Evolutionary conservation across 208 protist species (phyloP).

Genomic region (Chromosphaera perkinsii): DNA sequence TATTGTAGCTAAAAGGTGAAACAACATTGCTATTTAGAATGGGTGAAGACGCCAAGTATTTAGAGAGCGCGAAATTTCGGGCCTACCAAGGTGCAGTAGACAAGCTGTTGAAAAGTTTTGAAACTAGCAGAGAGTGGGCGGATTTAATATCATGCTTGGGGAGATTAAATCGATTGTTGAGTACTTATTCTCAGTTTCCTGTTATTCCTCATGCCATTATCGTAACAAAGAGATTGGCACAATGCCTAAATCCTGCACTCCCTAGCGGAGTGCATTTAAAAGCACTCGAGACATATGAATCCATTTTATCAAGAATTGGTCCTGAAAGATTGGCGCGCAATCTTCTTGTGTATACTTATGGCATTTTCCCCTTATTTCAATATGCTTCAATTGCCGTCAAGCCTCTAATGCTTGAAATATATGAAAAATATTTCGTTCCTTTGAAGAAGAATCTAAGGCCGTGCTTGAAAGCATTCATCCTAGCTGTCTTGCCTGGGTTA

Average conservation of each 20-base stretch:
- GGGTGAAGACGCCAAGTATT: no score
- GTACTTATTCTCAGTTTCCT: conserved; percentile 1
- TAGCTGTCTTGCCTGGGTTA: conserved; percentile 25
- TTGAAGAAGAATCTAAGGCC: background rate
- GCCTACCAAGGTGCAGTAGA: no score
- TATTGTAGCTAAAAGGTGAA: no score
- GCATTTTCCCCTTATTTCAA: conserved; percentile 21
- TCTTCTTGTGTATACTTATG: conserved; percentile 12
- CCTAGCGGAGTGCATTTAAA: conserved; percentile 34
- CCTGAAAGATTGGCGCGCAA: conserved; percentile 1
- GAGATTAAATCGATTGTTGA: conserved; percentile 7
- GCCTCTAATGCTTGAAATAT: conserved; percentile 9
- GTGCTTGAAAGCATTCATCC: conserved; percentile 14
- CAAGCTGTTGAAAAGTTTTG: conserved; percentile 19
- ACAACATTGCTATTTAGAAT: no score
- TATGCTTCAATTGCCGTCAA: conserved; percentile 22
- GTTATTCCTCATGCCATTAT: conserved; percentile 6
- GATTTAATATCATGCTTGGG: conserved; percentile 31
- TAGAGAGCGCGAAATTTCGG: no score
- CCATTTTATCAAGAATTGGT: conserved; percentile 7
- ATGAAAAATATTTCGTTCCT: conserved; percentile 21
- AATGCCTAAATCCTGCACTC: conserved; percentile 26
- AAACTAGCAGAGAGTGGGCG: conserved; percentile 25
- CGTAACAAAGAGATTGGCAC: conserved; percentile 15
- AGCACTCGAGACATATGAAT: conserved; percentile 21